These are phyloP conservation scores for Geosmithia flava DNA, from an alignment of 2,329 filamentous ascomycete genomes.

Conservation along the genomic window DNA sequence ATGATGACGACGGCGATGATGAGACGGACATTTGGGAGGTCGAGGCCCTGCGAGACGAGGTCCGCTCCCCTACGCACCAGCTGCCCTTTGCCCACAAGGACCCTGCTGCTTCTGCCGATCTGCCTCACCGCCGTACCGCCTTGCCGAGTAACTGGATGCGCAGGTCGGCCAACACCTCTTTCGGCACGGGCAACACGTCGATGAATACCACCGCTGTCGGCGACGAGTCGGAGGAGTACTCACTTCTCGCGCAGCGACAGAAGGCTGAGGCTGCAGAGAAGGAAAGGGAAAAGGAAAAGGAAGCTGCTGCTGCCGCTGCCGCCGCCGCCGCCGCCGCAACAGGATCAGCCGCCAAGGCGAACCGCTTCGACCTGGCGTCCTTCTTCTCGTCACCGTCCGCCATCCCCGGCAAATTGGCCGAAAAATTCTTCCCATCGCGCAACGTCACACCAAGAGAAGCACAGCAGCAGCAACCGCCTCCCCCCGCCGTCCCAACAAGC, in stretches of 20 bases:
- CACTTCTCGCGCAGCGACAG: conserved; percentile 23
- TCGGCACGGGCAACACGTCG: background rate
- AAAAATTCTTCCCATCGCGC: conserved; percentile 13
- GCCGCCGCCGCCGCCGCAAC: too few relatives aligned
- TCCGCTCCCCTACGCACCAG: conserved; percentile 14
- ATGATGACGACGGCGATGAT: conserved; percentile 18
- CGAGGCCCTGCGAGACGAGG: conserved; percentile 37
- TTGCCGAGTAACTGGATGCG: conserved; percentile 27
- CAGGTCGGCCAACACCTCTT: conserved; percentile 4
- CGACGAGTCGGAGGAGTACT: conserved; percentile 26
- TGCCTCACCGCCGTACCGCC: conserved; percentile 8
- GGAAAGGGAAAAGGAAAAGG: conserved; percentile 6
- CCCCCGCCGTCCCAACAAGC: conserved; percentile 16
- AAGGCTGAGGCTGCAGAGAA: conserved; percentile 6
- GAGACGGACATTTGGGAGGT: conserved; percentile 44
- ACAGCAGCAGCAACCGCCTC: conserved; percentile 1
- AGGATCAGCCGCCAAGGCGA: conserved; percentile 13
- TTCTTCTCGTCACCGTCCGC: conserved; percentile 46
- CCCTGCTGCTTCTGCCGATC: conserved; percentile 3
- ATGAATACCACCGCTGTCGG: background rate
- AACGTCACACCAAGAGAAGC: background rate
- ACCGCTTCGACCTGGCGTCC: conserved; percentile 33
- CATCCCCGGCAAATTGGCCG: conserved; percentile 19
- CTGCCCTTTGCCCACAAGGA: conserved; percentile 12
- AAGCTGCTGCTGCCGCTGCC: too few relatives aligned